phyloP scores from a whole-genome alignment of 352 stramenopile species.

The Peronospora farinosa region DNA sequence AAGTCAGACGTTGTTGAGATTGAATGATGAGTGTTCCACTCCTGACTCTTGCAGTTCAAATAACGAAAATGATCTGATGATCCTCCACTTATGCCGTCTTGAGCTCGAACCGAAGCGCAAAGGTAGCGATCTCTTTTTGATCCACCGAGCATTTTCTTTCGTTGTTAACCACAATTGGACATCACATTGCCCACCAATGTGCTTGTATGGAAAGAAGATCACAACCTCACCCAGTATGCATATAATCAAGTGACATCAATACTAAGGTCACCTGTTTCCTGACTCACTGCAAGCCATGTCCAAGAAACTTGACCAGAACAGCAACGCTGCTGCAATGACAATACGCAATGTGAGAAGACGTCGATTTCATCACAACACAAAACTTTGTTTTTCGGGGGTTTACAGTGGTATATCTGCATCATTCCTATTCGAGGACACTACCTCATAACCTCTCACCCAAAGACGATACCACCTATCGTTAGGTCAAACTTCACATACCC shows the following conservation, averaged over 20 bases:
- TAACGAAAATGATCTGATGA: neutral
- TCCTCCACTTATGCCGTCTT: neutral
- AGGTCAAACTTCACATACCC: neutral
- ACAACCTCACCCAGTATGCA: too few relatives aligned
- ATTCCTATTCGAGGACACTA: neutral
- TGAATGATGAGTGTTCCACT: conserved; percentile 13
- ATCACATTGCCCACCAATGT: too few relatives aligned
- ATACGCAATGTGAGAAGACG: conserved; percentile 13
- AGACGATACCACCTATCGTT: neutral
- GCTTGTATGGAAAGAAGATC: too few relatives aligned
- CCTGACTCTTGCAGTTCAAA: neutral
- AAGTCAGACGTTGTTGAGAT: conserved; percentile 36
- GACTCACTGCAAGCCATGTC: too few relatives aligned
- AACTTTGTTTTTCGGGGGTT: neutral
- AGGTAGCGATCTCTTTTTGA: conserved; percentile 9
- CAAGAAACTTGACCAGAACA: too few relatives aligned
- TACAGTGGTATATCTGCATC: neutral
- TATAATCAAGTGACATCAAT: too few relatives aligned
- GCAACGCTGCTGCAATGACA: too few relatives aligned
- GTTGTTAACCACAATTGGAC: too few relatives aligned
- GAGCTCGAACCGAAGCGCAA: neutral
- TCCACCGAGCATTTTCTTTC: too few relatives aligned
- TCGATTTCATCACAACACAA: neutral
- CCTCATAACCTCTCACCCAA: neutral
- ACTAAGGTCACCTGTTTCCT: too few relatives aligned